These are phyloP conservation scores for Fusarium beomiforme DNA, from an alignment of 2,329 filamentous ascomycete species.

Conservation along the genomic window DNA sequence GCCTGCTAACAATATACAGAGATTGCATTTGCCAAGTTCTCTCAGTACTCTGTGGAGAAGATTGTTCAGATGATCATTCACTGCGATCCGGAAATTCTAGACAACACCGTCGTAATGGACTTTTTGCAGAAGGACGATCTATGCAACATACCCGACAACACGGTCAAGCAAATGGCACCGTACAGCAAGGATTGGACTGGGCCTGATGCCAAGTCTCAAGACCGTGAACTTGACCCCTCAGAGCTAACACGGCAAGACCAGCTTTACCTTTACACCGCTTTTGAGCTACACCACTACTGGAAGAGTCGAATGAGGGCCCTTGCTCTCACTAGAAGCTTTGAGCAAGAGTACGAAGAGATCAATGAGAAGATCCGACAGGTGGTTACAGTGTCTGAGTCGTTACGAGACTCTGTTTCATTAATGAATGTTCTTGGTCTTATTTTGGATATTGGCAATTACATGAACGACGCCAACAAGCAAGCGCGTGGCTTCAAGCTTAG, in stretches of 20 bases:
- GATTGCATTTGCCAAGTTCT: constrained; percentile 94
- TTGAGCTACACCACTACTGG: constrained; percentile 97
- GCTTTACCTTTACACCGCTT: constrained; percentile 92
- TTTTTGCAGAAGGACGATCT: constrained; percentile 94
- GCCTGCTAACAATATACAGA: constrained; percentile 58
- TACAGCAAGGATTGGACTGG: constrained; percentile 98
- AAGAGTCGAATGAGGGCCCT: constrained; percentile 96
- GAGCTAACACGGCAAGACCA: constrained; percentile 96
- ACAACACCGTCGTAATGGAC: constrained; percentile 94
- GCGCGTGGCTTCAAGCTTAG: constrained; percentile 97
- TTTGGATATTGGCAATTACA: constrained; percentile 98
- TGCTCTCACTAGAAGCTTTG: constrained; percentile 82
- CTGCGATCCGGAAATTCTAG: constrained; percentile 87
- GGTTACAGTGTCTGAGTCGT: constrained; percentile 85
- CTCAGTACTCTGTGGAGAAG: constrained; percentile 83
- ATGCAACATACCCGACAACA: constrained; percentile 91
- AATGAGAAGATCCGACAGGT: constrained; percentile 85
- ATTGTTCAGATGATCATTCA: constrained; percentile 94
- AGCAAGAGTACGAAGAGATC: constrained; percentile 91
- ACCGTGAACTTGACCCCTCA: constrained; percentile 83
- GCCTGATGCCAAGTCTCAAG: constrained; percentile 79
- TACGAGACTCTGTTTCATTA: constrained; percentile 89
- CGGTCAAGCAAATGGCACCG: constrained; percentile 88
- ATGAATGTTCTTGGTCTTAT: constrained; percentile 98
- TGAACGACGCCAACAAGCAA: constrained; percentile 99